Conservation (phyloP, 768 basidiomycete species). For the Psilocybe cubensis region DNA sequence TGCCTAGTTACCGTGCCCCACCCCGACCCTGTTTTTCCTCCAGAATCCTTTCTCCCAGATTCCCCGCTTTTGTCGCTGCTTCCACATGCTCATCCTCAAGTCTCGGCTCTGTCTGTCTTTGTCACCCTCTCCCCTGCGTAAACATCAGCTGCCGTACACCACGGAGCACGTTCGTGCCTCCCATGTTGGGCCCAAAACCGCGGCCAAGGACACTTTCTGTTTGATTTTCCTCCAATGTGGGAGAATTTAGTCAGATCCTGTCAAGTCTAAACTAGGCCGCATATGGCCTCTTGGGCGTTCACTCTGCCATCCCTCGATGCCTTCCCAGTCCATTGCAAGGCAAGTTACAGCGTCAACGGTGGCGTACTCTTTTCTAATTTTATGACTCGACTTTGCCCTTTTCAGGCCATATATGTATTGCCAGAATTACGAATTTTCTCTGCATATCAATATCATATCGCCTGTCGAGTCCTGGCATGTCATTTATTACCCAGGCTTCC, state of each 20-base stretch:
- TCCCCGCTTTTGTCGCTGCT: not conserved
- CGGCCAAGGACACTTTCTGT: not conserved
- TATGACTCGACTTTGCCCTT: not conserved
- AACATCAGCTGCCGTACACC: not conserved
- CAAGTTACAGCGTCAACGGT: not conserved
- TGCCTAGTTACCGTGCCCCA: conserved; percentile 11
- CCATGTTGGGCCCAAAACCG: not conserved
- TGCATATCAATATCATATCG: not conserved
- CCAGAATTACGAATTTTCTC: not conserved
- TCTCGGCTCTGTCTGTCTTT: not conserved
- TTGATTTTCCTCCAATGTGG: not conserved
- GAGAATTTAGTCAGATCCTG: conserved; percentile 9
- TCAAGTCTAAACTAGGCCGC: not conserved
- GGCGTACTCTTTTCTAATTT: not conserved
- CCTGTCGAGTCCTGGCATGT: not conserved
- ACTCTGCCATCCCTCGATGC: not conserved
- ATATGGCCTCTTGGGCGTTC: not conserved
- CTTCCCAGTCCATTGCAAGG: too few species aligned
- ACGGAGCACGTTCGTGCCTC: not conserved
- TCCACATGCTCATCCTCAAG: conserved; percentile 2
- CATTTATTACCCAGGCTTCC: not conserved
- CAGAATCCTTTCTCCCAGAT: conserved; percentile 5
- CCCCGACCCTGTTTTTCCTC: conserved; percentile 7
- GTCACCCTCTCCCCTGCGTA: not conserved
- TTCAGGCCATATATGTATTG: not conserved